phyloP scores from a whole-genome alignment of 2,329 filamentous ascomycete genomes.

The Triangularia setosa region DNA sequence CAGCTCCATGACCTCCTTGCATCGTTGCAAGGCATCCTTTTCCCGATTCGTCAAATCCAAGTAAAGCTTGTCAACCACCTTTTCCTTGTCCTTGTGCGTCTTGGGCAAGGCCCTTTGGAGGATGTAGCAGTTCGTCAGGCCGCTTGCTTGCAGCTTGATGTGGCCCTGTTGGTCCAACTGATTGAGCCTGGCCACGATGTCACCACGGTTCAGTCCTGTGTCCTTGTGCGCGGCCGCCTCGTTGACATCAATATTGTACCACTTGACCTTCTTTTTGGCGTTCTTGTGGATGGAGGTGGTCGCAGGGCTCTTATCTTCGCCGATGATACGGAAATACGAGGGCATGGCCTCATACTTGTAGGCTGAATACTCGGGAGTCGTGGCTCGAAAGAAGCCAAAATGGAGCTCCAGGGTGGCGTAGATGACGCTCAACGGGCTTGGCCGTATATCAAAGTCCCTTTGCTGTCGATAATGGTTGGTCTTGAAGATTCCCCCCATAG shows the following conservation, averaged over 20 bases:
- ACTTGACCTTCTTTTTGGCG: slow-evolving; percentile 37
- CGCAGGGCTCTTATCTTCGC: slow-evolving; percentile 38
- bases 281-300: slow-evolving; percentile 41
- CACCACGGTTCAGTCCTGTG: slow-evolving; percentile 37
- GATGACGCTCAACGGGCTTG: slow-evolving; percentile 47
- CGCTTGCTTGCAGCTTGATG: slow-evolving; percentile 49
- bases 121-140: slow-evolving; percentile 52
- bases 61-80: slow-evolving; percentile 46
- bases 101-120: slow-evolving; percentile 45
- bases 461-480: slow-evolving; percentile 42
- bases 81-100: slow-evolving; percentile 38
- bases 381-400: slow-evolving; percentile 53
- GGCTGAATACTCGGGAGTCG: slow-evolving; percentile 53
- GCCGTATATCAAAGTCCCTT: slow-evolving; percentile 51
- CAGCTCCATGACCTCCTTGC: slow-evolving; percentile 48
- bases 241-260: slow-evolving; percentile 47
- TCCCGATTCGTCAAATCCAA: slow-evolving; percentile 49
- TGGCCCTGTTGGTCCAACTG: slow-evolving; percentile 46
- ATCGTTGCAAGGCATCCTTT: slow-evolving; percentile 48
- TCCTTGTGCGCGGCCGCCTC: slow-evolving; percentile 26
- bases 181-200: slow-evolving; percentile 53
- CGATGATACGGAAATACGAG: slow-evolving; percentile 31
- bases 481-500: slow-evolving; percentile 25
- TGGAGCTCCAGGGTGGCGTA: slow-evolving; percentile 59
- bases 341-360: slow-evolving; percentile 47